A percentile compares a stretch with the other conserved stretches of the same genome.
These are phyloP conservation scores for Macadamia tetraphylla DNA, from an alignment of 164 flowering plant species.

Conservation along the genomic window DNA sequence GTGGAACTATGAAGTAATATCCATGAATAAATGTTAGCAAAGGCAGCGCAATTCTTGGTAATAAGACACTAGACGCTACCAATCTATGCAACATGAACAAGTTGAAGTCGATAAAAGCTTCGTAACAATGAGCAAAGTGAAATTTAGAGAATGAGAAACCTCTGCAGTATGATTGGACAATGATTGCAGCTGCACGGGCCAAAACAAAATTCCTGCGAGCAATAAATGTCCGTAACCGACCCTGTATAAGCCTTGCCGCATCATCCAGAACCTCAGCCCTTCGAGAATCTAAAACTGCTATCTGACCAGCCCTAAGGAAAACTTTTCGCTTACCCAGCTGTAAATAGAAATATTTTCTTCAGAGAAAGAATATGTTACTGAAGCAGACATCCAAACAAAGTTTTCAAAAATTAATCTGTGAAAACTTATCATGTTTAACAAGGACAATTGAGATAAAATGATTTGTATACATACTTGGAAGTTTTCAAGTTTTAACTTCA, in stretches of 20 bases:
- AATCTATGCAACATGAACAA: neutral
- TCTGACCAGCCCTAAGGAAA: conserved; percentile 94
- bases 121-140: conserved; percentile 3
- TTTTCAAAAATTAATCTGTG: neutral
- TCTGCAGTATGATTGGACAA: conserved; percentile 72
- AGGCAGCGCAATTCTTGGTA: neutral
- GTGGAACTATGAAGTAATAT: neutral
- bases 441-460: conserved; percentile 1
- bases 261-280: conserved; percentile 81
- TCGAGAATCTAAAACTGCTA: conserved; percentile 71
- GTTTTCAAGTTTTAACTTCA: conserved; percentile 70
- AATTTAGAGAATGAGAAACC: conserved; percentile 32
- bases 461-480: conserved; percentile 55
- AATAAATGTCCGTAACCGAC: conserved; percentile 52
- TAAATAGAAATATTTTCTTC: conserved; percentile 3
- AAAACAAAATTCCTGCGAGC: conserved; percentile 49
- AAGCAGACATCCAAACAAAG: neutral
- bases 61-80: neutral
- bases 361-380: neutral
- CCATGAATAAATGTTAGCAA: neutral
- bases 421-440: neutral
- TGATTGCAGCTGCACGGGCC: conserved; percentile 48
- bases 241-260: conserved; percentile 77
- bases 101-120: neutral
- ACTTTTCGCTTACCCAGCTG: conserved; percentile 88